A percentile compares a stretch with the other conserved stretches of the same genome.
phyloP scores from a whole-genome alignment of 2,329 filamentous ascomycete genomes.

The Blastomyces percursus region DNA sequence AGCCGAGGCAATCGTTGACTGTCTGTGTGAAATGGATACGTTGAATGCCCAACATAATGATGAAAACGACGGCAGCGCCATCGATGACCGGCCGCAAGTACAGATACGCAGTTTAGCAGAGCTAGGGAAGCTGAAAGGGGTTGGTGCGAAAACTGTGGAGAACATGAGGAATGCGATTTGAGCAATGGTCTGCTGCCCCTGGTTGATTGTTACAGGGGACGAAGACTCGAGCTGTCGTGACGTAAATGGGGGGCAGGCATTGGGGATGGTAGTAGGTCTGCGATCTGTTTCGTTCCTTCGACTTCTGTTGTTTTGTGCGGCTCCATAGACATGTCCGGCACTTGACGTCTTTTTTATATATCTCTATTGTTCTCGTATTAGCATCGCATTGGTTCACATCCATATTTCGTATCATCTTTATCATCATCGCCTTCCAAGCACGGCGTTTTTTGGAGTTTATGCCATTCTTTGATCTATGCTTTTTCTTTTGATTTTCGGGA shows the following conservation, averaged over 20 bases:
- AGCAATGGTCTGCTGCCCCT: neutral
- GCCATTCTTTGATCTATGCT: neutral
- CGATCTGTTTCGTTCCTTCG: slow-evolving; percentile 13
- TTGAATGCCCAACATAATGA: slow-evolving; percentile 12
- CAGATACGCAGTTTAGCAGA: slow-evolving; percentile 30
- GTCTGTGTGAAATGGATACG: slow-evolving; percentile 34
- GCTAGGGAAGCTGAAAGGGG: slow-evolving; percentile 34
- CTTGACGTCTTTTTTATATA: neutral
- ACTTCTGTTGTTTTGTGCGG: neutral
- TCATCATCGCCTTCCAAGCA: neutral
- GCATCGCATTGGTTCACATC: neutral
- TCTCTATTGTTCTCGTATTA: neutral
- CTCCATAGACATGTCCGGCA: neutral
- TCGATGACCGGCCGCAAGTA: slow-evolving; percentile 12
- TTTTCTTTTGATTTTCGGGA: neutral
- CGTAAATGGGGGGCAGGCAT: neutral
- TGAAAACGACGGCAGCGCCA: slow-evolving; percentile 10
- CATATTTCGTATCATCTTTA: neutral
- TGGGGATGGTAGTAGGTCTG: slow-evolving; percentile 11
- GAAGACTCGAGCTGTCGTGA: slow-evolving; percentile 17
- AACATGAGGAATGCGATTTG: slow-evolving; percentile 33
- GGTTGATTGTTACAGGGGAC: neutral
- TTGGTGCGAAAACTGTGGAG: slow-evolving; percentile 37
- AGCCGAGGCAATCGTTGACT: slow-evolving; percentile 39
- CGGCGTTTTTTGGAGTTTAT: slow-evolving; percentile 4